Base-by-base conservation (phyloP, 2,329 filamentous ascomycete species). In the Zymoseptoria crescenta region DNA sequence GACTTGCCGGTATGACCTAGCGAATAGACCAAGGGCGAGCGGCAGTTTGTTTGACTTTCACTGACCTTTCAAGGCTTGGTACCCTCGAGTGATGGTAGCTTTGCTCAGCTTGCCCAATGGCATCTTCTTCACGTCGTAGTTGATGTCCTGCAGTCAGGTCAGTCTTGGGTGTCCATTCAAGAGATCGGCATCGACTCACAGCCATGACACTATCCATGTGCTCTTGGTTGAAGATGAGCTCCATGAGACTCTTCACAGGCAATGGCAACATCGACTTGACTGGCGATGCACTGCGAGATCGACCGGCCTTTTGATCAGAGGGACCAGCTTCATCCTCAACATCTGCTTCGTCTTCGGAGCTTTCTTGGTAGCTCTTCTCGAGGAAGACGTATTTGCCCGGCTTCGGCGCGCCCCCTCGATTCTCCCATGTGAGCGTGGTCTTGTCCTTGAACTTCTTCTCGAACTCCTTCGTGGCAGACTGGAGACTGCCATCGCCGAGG, bases 41-140 rank as follows among this genome's bases (percentile, higher is more conserved):
- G n/a, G n/a, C n/a, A n/a, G n/a, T n/a, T n/a, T n/a, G n/a, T n/a
- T n/a, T n/a, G n/a, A n/a, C n/a, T n/a, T n/a, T n/a, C n/a, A n/a
- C n/a, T n/a, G n/a, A n/a, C 24, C 24, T 24, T 24, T 24, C 56
- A 96, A 79, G 6, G 85, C 79, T 68, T 90, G 82, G 70, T 89
- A 96, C 7, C 91, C 91, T 13, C 82, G 80, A 28, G 80, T 81
- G 64, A 96, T 87, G 20, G 89, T 94, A 10, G 81, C 76, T 68
- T 92, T 91, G 78, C 88, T 90, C 24, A 96, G 80, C 70, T 94
- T 95, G 4, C 91, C 91, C 1, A 96, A 77, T 0, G 91, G 91
- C 49, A 96, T 77, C 72, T 95, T 95, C 63, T 87, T 79, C 8
- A 82, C 79, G 65, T 91, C 86, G 65, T 91, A 91, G 64, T 88